Evolutionary conservation across 768 basidiomycete genomes (phyloP).

Genomic region (Trichaptum fuscoviolaceum): DNA sequence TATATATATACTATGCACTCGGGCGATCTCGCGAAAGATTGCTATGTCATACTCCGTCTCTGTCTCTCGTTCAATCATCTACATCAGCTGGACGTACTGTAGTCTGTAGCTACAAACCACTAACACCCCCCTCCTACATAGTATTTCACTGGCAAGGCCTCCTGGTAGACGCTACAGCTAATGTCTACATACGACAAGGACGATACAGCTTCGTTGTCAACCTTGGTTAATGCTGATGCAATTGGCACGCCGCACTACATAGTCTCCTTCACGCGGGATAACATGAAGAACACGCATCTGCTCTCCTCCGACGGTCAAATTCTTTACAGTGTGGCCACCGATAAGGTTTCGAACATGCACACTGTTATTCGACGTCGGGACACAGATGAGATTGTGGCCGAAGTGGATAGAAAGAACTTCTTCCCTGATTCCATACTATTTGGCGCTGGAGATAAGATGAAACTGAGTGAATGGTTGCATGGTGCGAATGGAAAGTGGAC

Average conservation of each 20-base stretch:
- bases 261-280: neutral
- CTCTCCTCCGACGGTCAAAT: neutral
- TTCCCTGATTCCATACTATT: neutral
- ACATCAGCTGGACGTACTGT: no score
- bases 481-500: neutral
- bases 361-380: neutral
- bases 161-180: neutral
- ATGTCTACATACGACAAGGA: neutral
- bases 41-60: no score
- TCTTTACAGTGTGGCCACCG: neutral
- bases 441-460: neutral
- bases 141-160: no score
- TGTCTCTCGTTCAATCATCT: no score
- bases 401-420: neutral
- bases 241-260: neutral
- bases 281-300: neutral
- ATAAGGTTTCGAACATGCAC: neutral
- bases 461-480: constrained; percentile 4
- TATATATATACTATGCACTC: no score
- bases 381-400: neutral
- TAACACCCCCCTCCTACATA: no score
- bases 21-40: no score
- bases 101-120: no score
- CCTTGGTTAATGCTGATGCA: neutral
- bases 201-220: neutral